These are phyloP conservation scores for Sclerotinia glacialis DNA, from an alignment of 2,329 filamentous ascomycete genomes.

Conservation along the genomic window DNA sequence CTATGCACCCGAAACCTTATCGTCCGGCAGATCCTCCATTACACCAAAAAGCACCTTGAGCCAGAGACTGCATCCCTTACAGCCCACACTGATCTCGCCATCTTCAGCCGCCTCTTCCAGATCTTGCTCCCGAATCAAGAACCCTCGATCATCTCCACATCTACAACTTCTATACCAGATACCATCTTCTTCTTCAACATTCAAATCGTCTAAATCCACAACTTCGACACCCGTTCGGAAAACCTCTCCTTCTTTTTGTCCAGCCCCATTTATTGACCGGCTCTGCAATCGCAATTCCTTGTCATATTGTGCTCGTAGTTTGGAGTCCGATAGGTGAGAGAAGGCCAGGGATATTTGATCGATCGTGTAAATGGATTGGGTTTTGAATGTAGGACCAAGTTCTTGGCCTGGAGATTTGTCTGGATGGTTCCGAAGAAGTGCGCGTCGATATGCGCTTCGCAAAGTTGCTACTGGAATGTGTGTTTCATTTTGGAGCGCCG, in stretches of 20 bases:
- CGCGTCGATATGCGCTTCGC: conserved; percentile 62
- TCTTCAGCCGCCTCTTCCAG: conserved; percentile 57
- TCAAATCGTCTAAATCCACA: conserved; percentile 63
- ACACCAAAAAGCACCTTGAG: conserved; percentile 62
- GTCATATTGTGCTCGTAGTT: conserved; percentile 54
- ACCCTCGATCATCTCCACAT: conserved; percentile 62
- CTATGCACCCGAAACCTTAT: conserved; percentile 17
- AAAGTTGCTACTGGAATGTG: conserved; percentile 49
- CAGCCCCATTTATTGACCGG: conserved; percentile 27
- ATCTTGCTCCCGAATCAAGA: conserved; percentile 56
- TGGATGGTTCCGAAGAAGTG: conserved; percentile 64
- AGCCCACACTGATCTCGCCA: conserved; percentile 62
- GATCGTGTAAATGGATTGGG: conserved; percentile 47
- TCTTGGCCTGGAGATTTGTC: conserved; percentile 32
- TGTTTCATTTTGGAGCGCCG: conserved; percentile 46
- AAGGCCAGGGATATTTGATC: conserved; percentile 64
- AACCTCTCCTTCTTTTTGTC: conserved; percentile 27
- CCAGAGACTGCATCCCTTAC: conserved; percentile 65
- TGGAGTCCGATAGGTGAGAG: conserved; percentile 51
- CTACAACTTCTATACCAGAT: conserved; percentile 59
- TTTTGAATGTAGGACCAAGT: conserved; percentile 22
- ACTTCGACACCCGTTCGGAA: conserved; percentile 61
- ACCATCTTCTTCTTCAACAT: conserved; percentile 47
- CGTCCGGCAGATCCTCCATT: conserved; percentile 40
- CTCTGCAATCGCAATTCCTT: conserved; percentile 42